Base-by-base conservation (phyloP, 768 basidiomycete genomes). In the Xanthoconium purpureum region DNA sequence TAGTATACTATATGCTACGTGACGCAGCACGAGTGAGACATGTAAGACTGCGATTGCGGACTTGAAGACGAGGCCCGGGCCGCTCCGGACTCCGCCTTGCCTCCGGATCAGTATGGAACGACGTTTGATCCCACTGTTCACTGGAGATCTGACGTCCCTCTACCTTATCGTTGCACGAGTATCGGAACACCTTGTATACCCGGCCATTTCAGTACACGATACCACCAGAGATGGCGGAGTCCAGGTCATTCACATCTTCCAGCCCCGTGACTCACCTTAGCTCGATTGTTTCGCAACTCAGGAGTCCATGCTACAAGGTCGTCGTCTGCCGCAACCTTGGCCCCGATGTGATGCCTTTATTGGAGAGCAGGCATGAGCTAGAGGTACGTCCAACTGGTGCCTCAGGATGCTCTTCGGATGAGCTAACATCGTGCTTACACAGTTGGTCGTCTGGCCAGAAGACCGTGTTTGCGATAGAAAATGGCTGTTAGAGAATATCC, bases 401-500 rank as follows among this genome's bases (percentile, higher is more conserved):
- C 29, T 50, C 20, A 29, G 13, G 15, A 14, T 51, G 11, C n/a
- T 39, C 44, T 32, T 50, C 13, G 36, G 46, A 35, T 36, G 29
- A 17, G 24, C 36, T 4, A 29, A 47, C 44, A 15, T 3, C 6
- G n/a, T 17, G 43, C 24, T 24, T 24, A 24, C 17, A 33, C 52
- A 87, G 75, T 66, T 84, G 35, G 71, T 82, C 7, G 44, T 71
- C 5, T 83, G 82, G 81, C 73, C 75, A 1, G 71, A 88, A 57
- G 82, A 90, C 62, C 62, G 75, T 6, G 64, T 73, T 3, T 88
- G 83, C 54, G 80, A 83, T 38, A 76, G 84, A 15, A 62, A 77
- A 20, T 96, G 92, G 93, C 71, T 95, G 5, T 71, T 93, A 20
- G 77, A 88, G 51, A 88, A 93, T 58, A 75, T 85, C 7, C 69